Base-by-base conservation (phyloP, 768 basidiomycete genomes). In the Rhizopogon sp. region DNA sequence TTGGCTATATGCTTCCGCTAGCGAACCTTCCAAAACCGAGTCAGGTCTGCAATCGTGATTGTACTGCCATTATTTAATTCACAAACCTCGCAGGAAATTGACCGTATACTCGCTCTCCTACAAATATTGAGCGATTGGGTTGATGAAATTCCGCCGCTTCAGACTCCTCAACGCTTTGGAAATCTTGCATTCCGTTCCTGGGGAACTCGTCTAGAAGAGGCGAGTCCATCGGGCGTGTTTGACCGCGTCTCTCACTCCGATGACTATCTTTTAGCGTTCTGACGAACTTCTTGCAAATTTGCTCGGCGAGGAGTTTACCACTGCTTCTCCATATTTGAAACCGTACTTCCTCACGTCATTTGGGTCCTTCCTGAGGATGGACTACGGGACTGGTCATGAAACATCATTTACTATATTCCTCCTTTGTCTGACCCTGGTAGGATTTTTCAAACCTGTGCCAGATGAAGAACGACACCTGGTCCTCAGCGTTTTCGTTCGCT, bases 341-440 rank as follows among this genome's bases (percentile, higher is more conserved):
- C 91, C 93, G 1, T 90, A 96, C 60, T 70, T 98, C 31, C 62
- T 88, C 52, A 76, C 83, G 3, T 87, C 93, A 1, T 98, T 98
- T 68, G 97, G 97, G 7, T 93, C 90, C 4, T 88, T 92, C 63
- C 79, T 81, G 11, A 83, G 97, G 53, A 84, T 98, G 74, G 97
- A 99, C 75, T 98, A 98, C 66, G 96, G 97, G 1, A 93, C 92
- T 3, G 97, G 97, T 1, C 97, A 99, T 63, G 97, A 98, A 74
- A 80, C 92, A 0, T 87, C 90, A 0, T 98, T 97, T 65, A 82
- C 81, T 6, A 72, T 95, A 16, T 88, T 92, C 56, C 77, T 98
- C 7, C 76, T 89, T 11, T 81, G 79, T 58, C 76, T 93, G 52
- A 77, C 82, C n/a, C 81, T 91, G 39, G 68, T 85, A 31, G 80